These are phyloP conservation scores for Acacia acuminata DNA, from an alignment of 306 rosid genomes.

Conservation along the genomic window DNA sequence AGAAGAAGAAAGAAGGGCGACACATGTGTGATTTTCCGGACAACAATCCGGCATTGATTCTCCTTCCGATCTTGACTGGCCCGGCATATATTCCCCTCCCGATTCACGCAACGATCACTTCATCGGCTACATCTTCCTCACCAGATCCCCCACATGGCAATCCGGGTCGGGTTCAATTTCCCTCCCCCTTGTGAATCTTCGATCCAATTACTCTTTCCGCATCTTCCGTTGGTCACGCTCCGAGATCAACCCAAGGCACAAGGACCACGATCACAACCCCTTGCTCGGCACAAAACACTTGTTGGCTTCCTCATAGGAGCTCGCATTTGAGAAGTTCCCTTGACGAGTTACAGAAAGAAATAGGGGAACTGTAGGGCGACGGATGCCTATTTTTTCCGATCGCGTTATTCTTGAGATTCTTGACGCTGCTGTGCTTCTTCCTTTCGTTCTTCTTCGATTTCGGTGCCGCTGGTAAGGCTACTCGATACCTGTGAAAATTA, in stretches of 20 bases:
- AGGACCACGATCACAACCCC: constrained; percentile 78
- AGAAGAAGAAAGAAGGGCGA: no score
- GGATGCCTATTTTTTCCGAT: not conserved
- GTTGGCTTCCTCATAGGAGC: constrained; percentile 49
- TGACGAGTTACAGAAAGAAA: not conserved
- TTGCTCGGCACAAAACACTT: constrained; percentile 59
- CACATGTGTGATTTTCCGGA: no score
- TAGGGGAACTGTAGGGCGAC: not conserved
- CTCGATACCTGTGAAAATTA: constrained; percentile 55
- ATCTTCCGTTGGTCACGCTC: constrained; percentile 73
- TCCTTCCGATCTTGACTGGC: constrained; percentile 80
- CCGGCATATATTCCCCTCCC: constrained; percentile 83
- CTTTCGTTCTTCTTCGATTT: constrained; percentile 27
- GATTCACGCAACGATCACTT: constrained; percentile 54
- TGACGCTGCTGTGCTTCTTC: not conserved
- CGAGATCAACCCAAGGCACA: constrained; percentile 60
- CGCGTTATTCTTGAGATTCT: constrained; percentile 13
- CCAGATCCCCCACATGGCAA: constrained; percentile 53
- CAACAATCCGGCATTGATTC: constrained; percentile 59
- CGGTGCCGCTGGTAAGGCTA: no score
- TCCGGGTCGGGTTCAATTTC: constrained; percentile 73
- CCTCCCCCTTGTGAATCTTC: constrained; percentile 68
- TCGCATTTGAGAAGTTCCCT: constrained; percentile 33
- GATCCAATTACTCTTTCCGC: constrained; percentile 78
- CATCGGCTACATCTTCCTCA: constrained; percentile 80